A percentile compares a stretch with the other conserved stretches of the same genome.
These are phyloP conservation scores for Stephanodiscus minutulus DNA, from an alignment of 108 stramenopile species.

Conservation along the genomic window DNA sequence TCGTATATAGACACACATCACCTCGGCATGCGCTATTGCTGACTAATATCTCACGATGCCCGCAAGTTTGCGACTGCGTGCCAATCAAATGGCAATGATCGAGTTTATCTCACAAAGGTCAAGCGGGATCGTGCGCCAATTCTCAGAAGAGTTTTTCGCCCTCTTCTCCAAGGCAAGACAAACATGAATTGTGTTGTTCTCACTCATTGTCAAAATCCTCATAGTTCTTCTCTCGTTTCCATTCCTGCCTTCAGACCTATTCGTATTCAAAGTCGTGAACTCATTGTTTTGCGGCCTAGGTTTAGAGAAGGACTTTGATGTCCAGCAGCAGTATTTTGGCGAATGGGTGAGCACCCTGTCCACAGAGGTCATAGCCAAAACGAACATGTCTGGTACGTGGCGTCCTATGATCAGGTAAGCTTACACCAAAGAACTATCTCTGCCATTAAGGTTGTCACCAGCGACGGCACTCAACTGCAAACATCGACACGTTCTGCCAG, in stretches of 20 bases:
- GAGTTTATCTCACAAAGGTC: slow-evolving; percentile 65
- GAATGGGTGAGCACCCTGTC: slow-evolving; percentile 75
- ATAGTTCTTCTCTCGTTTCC: neutral
- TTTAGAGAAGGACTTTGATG: slow-evolving; percentile 57
- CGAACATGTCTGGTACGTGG: slow-evolving; percentile 54
- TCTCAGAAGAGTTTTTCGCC: slow-evolving; percentile 65
- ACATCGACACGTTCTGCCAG: slow-evolving; percentile 9
- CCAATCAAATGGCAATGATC: slow-evolving; percentile 15
- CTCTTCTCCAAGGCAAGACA: slow-evolving; percentile 54
- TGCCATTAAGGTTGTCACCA: neutral
- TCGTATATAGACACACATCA: neutral
- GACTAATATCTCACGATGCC: neutral
- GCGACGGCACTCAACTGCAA: neutral
- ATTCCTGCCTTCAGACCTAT: slow-evolving; percentile 61
- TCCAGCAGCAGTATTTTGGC: slow-evolving; percentile 73
- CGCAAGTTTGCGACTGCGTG: slow-evolving; percentile 48
- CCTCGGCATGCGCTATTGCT: neutral
- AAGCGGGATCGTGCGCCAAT: slow-evolving; percentile 64
- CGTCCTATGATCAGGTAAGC: slow-evolving; percentile 56
- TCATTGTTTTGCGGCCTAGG: slow-evolving; percentile 67
- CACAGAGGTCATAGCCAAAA: slow-evolving; percentile 48
- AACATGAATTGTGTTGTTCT: neutral
- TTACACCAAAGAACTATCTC: neutral
- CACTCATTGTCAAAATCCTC: neutral
- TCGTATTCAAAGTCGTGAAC: slow-evolving; percentile 71